Evolutionary conservation across 1,139 yeast species (phyloP), one percentile per base, ranked within the genome.

Genomic region (Lizanozyma gosingica): DNA sequence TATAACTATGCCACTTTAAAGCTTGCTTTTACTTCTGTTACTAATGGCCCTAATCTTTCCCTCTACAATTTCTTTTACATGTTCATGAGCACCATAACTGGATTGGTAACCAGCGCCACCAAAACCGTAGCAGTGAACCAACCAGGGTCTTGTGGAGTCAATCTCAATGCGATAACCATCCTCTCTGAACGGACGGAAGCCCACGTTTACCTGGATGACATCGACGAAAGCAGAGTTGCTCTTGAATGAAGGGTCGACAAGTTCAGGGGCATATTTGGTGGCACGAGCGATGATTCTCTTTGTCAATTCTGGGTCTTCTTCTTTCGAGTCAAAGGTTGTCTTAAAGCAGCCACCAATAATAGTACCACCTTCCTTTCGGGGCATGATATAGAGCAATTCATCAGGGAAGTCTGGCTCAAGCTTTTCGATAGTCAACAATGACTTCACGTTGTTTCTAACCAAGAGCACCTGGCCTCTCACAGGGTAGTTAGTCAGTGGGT

Each of bases 61-160:
- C n/a, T 45, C 49, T 3, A 51, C 54, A 4, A 54, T 40, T 37
- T 40, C 33, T 3, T 64, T 62, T 1, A 65, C 63, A 42, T 54
- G 49, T 11, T 42, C 47, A 33, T 65, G 59, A 42, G 64, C 56
- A 2, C 76, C 76, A 45, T 60, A 68, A 44, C 74, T 67, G 6
- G 73, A 67, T 48, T 74, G 80, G 54, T 67, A 74, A 1, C 80
- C 79, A 6, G 76, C 76, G 6, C 75, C 76, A 4, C 77, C 79
- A 17, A 72, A 69, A 3, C 79, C 79, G 47, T 73, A 74, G 47
- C 65, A 67, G 49, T 74, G 79, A 22, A 73, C 51, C 11, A 22
- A 22, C 29, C 29, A 22, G 11, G 29, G 29, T 6, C 29, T 6
- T 6, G 29, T 22, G 11, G 29, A 22, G 29, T 62, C 78, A 3